These are phyloP conservation scores for Logfia minima DNA, from an alignment of 129 eudicot species.

Conservation along the genomic window DNA sequence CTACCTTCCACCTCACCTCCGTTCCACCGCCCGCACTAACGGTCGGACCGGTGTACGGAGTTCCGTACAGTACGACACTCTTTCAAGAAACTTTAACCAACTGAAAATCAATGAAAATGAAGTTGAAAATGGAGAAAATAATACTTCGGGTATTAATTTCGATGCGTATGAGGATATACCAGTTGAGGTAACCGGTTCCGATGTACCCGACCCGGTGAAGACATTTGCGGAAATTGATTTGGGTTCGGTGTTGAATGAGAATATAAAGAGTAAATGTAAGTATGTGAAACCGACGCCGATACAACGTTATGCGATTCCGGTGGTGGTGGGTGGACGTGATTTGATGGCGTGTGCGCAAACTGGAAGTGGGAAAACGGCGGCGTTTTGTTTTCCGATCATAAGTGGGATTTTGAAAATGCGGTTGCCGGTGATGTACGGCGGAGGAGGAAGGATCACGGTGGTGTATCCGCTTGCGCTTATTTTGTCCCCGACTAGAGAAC, in stretches of 20 bases:
- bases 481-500: constrained; percentile 81
- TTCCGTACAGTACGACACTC: not conserved
- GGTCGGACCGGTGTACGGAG: constrained; percentile 28
- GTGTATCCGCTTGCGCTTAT: constrained; percentile 68
- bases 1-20: constrained; percentile 46
- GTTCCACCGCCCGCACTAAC: not conserved
- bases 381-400: constrained; percentile 86
- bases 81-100: constrained; percentile 22
- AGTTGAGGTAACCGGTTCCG: constrained; percentile 63
- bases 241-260: constrained; percentile 48
- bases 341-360: constrained; percentile 97
- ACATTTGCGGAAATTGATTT: constrained; percentile 60
- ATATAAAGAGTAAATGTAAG: constrained; percentile 58
- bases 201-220: constrained; percentile 62
- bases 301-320: constrained; percentile 78
- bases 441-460: constrained; percentile 16
- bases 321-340: constrained; percentile 69
- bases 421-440: constrained; percentile 24
- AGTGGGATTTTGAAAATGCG: constrained; percentile 50
- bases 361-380: constrained; percentile 90
- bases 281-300: constrained; percentile 83
- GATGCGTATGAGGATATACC: constrained; percentile 89
- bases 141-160: constrained; percentile 40
- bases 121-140: constrained; percentile 11
- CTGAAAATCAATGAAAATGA: not conserved